Percentiles rank a stretch among this genome's conserved stretches.
Evolutionary conservation across 2,329 filamentous ascomycete genomes (phyloP).

Genomic region (Colletotrichum siamense): DNA sequence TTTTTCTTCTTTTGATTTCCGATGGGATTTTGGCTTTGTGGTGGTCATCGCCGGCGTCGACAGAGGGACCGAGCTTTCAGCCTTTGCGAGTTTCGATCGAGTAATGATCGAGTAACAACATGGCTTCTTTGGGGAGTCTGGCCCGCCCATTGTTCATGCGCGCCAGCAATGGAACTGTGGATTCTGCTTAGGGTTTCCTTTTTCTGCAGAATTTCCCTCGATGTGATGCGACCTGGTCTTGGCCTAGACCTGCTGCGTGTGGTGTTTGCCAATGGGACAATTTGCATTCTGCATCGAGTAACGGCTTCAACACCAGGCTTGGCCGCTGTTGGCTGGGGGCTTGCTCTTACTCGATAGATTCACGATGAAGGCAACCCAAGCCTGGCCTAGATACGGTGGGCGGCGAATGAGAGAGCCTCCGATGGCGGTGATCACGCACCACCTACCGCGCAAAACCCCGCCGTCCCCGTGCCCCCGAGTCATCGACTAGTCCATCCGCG

Average conservation of each 20-base stretch:
- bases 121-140: neutral
- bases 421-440: neutral
- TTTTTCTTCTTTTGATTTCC: neutral
- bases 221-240: neutral
- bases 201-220: neutral
- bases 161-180: neutral
- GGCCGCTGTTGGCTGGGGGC: neutral
- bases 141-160: neutral
- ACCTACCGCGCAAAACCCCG: neutral
- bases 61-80: constrained; percentile 1
- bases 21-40: neutral
- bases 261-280: neutral
- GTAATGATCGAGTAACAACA: constrained; percentile 50
- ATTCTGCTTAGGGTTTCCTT: neutral
- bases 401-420: neutral
- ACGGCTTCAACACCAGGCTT: neutral
- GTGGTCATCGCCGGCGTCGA: constrained; percentile 2
- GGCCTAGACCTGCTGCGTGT: neutral
- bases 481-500: neutral
- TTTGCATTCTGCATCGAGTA: neutral
- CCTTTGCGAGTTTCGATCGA: constrained; percentile 46
- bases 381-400: no score
- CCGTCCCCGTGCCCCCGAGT: neutral
- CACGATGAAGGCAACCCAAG: neutral
- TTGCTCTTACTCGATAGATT: constrained; percentile 11